phyloP scores from a whole-genome alignment of 169 alveolate species.

The Cyclospora cayetanensis region DNA sequence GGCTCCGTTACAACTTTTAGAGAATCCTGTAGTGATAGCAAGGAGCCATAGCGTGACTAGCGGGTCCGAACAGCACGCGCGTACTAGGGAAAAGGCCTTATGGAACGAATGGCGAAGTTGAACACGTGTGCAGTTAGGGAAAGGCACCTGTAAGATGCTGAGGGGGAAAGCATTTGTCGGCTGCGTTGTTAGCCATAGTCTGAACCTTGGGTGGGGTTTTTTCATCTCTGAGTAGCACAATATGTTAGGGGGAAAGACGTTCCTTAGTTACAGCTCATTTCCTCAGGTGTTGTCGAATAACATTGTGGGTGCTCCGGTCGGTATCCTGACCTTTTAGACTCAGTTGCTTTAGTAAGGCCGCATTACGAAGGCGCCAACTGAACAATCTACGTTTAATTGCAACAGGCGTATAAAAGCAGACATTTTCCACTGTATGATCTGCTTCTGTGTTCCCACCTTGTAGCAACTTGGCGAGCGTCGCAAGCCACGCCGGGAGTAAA shows the following conservation, averaged over 20 bases:
- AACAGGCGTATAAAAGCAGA: too few species aligned
- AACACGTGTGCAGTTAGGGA: background rate
- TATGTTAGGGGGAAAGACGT: background rate
- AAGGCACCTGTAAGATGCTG: slow-evolving; percentile 84
- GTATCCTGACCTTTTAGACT: background rate
- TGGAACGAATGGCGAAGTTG: background rate
- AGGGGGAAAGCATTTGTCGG: slow-evolving; percentile 95
- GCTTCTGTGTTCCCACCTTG: slow-evolving; percentile 74
- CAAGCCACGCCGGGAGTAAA: slow-evolving; percentile 92
- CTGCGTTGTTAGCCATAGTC: slow-evolving; percentile 96
- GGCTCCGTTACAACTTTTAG: slow-evolving; percentile 95
- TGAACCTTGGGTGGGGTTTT: slow-evolving; percentile 92
- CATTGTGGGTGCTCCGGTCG: too few species aligned
- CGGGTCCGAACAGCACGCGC: background rate
- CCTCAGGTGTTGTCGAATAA: too few species aligned
- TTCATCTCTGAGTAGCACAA: slow-evolving; percentile 72
- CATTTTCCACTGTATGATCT: background rate
- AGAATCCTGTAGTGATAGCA: slow-evolving; percentile 80
- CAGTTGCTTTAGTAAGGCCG: background rate
- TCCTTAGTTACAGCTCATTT: background rate
- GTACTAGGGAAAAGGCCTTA: background rate
- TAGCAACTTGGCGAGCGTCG: slow-evolving; percentile 89
- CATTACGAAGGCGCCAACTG: too few species aligned
- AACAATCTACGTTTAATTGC: too few species aligned
- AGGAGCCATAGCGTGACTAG: background rate